Evolutionary conservation across 306 rosid species (phyloP), one percentile per base, ranked within the genome.

Genomic region (Lagenaria siceraria): DNA sequence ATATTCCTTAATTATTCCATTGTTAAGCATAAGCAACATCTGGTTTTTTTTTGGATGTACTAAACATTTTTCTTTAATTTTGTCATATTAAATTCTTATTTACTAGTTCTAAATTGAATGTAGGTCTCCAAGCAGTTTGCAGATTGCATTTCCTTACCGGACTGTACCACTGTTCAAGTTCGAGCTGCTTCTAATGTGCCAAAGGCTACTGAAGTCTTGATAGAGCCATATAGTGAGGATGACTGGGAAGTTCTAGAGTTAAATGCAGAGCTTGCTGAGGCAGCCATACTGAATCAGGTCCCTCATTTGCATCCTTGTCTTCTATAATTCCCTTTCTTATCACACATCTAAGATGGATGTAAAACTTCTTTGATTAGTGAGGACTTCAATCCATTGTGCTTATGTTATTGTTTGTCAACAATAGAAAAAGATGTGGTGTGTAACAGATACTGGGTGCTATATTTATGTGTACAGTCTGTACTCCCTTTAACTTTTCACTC

Each of bases 191-290:
- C 86, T n/a, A 86, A 78, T 65, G 92, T 90, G 27, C 82, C 87
- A 1, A 88, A 87, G 73, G 97, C 98, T 69, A 85, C 91, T 80
- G 76, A 81, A 12, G 87, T 94, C 21, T 81, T 89, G 2, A 80
- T 94, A 8, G 96, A 92, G 75, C 98, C 98, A 6, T 70, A 80
- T 48, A 84, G 88, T 1, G 98, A 92, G 81, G 98, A 94, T 82
- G 98, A 94, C 58, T 94, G 98, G 98, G 98, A 94, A 77, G 92
- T 94, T 48, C 51, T 94, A 87, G 98, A 92, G 86, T 92, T 94
- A 42, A 92, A 92, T 64, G 81, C 97, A 0, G 93, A 94, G 74
- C 88, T 84, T 48, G 98, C 98, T 10, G 97, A 94, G 84, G 93
- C 84, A 35, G 81, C 80, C 77, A 90, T 92, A 65, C 82, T 94